Percentiles rank a stretch among this genome's conserved stretches.
phyloP scores from a whole-genome alignment of 208 protist genomes.

The Wallacemonas sp. region DNA sequence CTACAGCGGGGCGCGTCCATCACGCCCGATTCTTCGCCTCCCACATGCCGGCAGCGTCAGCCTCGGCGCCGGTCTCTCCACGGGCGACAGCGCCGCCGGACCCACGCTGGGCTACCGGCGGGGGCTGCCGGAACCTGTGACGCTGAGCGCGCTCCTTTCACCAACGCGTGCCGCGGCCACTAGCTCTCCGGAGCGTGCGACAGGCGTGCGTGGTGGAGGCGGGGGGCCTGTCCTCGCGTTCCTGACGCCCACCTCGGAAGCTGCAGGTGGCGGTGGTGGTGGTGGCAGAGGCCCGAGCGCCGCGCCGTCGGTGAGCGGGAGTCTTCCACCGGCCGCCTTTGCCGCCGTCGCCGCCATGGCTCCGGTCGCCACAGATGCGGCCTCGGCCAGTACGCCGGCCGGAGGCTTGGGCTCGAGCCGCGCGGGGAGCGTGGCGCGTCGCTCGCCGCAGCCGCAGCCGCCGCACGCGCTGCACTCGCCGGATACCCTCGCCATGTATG shows the following conservation, averaged over 20 bases:
- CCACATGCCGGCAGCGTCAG: neutral
- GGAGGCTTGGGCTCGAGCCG: neutral
- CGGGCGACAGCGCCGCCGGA: too few species aligned
- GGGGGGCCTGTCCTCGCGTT: slow-evolving; percentile 1
- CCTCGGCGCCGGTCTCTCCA: neutral
- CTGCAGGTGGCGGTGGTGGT: neutral
- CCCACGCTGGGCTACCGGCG: slow-evolving; percentile 1
- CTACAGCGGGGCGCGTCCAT: neutral
- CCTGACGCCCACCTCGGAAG: slow-evolving; percentile 24
- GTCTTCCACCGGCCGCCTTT: too few species aligned
- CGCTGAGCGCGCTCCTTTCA: slow-evolving; percentile 3
- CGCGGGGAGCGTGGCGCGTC: neutral
- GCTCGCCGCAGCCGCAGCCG: slow-evolving; percentile 18
- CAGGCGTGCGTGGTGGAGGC: too few species aligned
- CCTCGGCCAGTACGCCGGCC: too few species aligned
- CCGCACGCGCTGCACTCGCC: slow-evolving; percentile 22
- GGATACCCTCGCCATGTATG: slow-evolving; percentile 18
- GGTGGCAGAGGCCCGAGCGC: too few species aligned
- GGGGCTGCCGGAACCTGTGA: slow-evolving; percentile 10
- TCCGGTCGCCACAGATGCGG: too few species aligned
- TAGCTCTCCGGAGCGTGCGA: neutral
- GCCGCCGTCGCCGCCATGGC: too few species aligned
- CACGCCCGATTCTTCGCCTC: neutral
- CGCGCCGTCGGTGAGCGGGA: neutral
- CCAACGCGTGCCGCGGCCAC: neutral